phyloP scores from a whole-genome alignment of 1,284 basidiomycete species.

The Ceraceosorus bombacis region DNA sequence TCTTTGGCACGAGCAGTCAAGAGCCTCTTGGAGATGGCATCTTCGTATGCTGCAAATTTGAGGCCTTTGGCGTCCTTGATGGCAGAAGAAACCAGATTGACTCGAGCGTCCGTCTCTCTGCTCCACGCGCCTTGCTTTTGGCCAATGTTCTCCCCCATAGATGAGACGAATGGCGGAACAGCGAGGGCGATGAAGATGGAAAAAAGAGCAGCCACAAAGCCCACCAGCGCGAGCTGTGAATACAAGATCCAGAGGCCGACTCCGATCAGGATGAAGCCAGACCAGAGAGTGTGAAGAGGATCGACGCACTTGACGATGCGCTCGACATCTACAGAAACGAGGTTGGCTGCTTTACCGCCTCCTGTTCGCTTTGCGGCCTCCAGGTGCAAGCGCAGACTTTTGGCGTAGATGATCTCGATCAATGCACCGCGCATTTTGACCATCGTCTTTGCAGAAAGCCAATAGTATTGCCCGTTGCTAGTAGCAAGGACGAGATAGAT shows the following conservation, averaged over 20 bases:
- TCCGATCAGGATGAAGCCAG: conserved; percentile 24
- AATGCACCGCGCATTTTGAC: conserved; percentile 32
- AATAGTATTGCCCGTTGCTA: conserved; percentile 29
- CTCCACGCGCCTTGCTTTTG: conserved; percentile 29
- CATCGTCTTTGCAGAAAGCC: conserved; percentile 22
- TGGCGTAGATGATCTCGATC: conserved; percentile 36
- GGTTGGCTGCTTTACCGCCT: conserved; percentile 31
- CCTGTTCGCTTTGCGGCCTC: conserved; percentile 29
- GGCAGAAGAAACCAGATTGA: conserved; percentile 29
- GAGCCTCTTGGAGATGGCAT: conserved; percentile 23
- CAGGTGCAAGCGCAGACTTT: conserved; percentile 33
- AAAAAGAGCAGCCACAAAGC: conserved; percentile 30
- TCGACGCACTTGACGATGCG: conserved; percentile 27
- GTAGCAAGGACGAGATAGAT: conserved; percentile 29
- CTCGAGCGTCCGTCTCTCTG: conserved; percentile 25
- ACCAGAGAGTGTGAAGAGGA: conserved; percentile 32
- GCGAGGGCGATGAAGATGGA: conserved; percentile 22
- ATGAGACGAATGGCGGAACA: conserved; percentile 22
- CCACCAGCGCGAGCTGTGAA: conserved; percentile 21
- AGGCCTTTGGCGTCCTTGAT: conserved; percentile 37
- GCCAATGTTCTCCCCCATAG: conserved; percentile 17
- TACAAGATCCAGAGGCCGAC: conserved; percentile 36
- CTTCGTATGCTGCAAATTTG: conserved; percentile 40
- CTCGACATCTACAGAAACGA: conserved; percentile 43
- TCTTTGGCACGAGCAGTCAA: conserved; percentile 24